Base-by-base conservation (phyloP, 2,329 filamentous ascomycete species). In the Colletotrichum spaethianum region DNA sequence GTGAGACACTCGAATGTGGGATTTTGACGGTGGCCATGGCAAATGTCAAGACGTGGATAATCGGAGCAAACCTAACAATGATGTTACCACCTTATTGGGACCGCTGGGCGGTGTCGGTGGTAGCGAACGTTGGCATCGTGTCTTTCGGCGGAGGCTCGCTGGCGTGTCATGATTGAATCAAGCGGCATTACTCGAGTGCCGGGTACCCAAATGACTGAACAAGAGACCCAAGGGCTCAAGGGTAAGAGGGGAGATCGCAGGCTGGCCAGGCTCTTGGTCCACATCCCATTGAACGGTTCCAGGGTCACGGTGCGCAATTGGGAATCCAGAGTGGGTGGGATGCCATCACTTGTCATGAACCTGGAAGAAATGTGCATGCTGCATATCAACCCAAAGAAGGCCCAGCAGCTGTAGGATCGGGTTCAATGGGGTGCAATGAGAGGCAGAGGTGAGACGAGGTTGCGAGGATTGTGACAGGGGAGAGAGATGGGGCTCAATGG, bases 311-410 rank as follows among this genome's bases (percentile, higher is more conserved):
- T 23, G 42, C 12, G 53, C 42, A 28, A 28, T 48, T 8, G 31
- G 52, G n/a, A 33, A 16, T 33, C 44, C 55, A 50, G 33, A 62
- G 33, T 63, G 57, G 59, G 59, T 66, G 59, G 44, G 36, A 72
- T 60, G 59, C 60, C 70, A 53, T 72, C 70, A 72, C 66, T 72
- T 70, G 70, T 72, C 70, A 72, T 70, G 65, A 64, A 63, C 70
- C 70, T 61, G 38, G 65, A 40, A 53, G n/a, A 40, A 70, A 60
- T 67, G 50, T 42, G 48, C 42, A 61, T 1, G 52, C 48, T 36
- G 33, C 33, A 36, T 36, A 36, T 44, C 26, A 55, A 38, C 53
- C 61, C 42, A 65, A 67, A 52, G 60, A 40, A 67, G 42, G 33
- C 42, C 38, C 63, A 64, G 57, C 68, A 48, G 56, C 36, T 63